Evolutionary conservation across 2,329 filamentous ascomycete species (phyloP).

Genomic region (Fusarium begoniae): DNA sequence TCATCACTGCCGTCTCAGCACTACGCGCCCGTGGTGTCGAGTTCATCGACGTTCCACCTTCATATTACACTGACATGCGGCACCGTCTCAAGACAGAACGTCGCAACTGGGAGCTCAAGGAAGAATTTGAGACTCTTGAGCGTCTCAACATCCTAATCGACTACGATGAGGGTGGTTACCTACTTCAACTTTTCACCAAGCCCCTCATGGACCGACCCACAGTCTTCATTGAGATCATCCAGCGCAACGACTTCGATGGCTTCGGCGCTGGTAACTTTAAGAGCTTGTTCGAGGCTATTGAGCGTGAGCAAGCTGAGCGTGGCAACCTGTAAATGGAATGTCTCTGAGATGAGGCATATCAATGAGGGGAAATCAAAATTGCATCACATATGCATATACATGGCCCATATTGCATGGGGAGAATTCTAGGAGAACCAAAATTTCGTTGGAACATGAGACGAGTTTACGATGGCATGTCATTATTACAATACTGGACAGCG

Average conservation of each 20-base stretch:
- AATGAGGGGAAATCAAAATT: background rate
- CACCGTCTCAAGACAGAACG: constrained; percentile 73
- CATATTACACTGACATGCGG: constrained; percentile 85
- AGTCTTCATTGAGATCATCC: constrained; percentile 96
- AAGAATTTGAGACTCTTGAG: constrained; percentile 82
- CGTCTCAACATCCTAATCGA: constrained; percentile 89
- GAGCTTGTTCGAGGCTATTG: constrained; percentile 93
- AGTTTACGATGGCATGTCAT: constrained; percentile 16
- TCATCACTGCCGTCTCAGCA: constrained; percentile 78
- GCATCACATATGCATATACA: background rate
- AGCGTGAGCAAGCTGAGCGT: constrained; percentile 86
- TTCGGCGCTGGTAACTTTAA: constrained; percentile 98
- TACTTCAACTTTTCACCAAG: constrained; percentile 81
- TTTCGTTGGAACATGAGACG: constrained; percentile 4
- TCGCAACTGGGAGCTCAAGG: constrained; percentile 71
- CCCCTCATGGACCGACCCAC: constrained; percentile 94
- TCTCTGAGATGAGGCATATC: background rate
- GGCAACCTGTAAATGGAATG: constrained; percentile 74
- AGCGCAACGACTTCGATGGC: constrained; percentile 87
- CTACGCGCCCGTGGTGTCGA: constrained; percentile 88
- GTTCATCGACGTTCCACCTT: constrained; percentile 88
- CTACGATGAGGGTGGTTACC: constrained; percentile 91
- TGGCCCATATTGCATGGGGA: background rate
- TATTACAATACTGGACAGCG: constrained; percentile 11
- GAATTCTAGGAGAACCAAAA: constrained; percentile 8